These are phyloP conservation scores for Penicillium sp. DNA, from an alignment of 2,329 filamentous ascomycete species.

Conservation along the genomic window DNA sequence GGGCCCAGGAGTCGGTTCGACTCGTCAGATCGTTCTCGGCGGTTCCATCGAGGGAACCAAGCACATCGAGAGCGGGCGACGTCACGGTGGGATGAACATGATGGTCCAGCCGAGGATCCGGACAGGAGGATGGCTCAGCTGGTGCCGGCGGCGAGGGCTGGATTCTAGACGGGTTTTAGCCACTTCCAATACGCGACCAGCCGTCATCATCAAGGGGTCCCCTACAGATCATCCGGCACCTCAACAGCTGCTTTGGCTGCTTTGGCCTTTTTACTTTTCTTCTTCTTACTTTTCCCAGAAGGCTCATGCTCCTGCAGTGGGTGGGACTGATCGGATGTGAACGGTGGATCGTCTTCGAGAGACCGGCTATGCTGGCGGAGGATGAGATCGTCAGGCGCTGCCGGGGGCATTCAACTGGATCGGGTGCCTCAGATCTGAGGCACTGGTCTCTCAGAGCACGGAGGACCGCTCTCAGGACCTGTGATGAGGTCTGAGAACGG, in stretches of 20 bases:
- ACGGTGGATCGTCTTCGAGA: conserved; percentile 31
- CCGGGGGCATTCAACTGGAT: conserved; percentile 44
- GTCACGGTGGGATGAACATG: conserved; percentile 28
- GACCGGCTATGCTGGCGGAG: conserved; percentile 39
- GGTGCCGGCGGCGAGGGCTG: conserved; percentile 25
- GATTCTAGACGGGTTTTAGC: conserved; percentile 22
- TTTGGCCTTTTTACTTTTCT: conserved; percentile 40
- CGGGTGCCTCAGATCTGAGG: conserved; percentile 32
- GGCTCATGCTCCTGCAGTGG: conserved; percentile 32
- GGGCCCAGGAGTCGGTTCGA: conserved; percentile 46
- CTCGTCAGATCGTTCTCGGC: conserved; percentile 35
- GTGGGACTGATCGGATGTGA: conserved; percentile 28
- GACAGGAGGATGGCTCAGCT: conserved; percentile 32
- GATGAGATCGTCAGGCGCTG: conserved; percentile 39
- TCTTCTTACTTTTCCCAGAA: conserved; percentile 41
- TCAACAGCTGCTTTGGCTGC: conserved; percentile 32
- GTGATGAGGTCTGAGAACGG: conserved; percentile 36
- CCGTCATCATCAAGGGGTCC: not conserved
- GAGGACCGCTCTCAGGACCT: conserved; percentile 34
- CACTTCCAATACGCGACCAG: not conserved
- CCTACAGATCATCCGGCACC: conserved; percentile 39
- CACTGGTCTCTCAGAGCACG: conserved; percentile 13
- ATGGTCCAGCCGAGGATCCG: conserved; percentile 26
- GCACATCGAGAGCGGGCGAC: conserved; percentile 41
- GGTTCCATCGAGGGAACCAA: conserved; percentile 33